Conservation (phyloP, 129 eudicot species). For the Flaveria robusta region DNA sequence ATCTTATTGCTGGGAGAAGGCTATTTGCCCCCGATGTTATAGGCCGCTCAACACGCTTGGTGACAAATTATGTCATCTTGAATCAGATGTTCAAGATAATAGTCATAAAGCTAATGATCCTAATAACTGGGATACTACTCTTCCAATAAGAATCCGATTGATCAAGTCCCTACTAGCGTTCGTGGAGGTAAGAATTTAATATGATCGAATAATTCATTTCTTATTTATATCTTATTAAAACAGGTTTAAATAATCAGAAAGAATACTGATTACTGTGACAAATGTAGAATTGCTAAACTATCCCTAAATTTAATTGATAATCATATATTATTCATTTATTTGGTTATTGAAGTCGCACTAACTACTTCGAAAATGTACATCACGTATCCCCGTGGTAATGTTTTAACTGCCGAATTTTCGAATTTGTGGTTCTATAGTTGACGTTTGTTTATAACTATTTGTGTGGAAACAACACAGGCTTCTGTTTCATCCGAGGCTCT, state of each 20-base stretch:
- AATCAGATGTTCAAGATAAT: slow-evolving; percentile 29
- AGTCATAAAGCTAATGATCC: slow-evolving; percentile 10
- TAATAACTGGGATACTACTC: slow-evolving; percentile 36
- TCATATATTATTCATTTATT: neutral
- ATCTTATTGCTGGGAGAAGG: slow-evolving; percentile 45
- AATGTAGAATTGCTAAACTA: neutral
- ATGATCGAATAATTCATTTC: neutral
- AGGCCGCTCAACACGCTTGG: slow-evolving; percentile 31
- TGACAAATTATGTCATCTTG: slow-evolving; percentile 36
- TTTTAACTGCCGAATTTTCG: neutral
- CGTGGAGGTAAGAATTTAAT: slow-evolving; percentile 59
- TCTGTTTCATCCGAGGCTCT: slow-evolving; percentile 72
- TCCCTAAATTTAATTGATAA: neutral
- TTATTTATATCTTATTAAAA: neutral
- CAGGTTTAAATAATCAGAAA: neutral
- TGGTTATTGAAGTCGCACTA: neutral
- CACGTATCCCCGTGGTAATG: neutral
- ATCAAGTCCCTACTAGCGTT: slow-evolving; percentile 59
- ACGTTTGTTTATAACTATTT: neutral
- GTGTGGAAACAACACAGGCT: slow-evolving; percentile 48
- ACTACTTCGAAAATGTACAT: neutral
- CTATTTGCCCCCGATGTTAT: slow-evolving; percentile 62
- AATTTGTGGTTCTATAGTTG: neutral
- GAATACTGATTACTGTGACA: neutral
- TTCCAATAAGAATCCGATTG: slow-evolving; percentile 64